Evolutionary conservation across 2,329 filamentous ascomycete genomes (phyloP).

Genomic region (Neofusicoccum umdonicola): DNA sequence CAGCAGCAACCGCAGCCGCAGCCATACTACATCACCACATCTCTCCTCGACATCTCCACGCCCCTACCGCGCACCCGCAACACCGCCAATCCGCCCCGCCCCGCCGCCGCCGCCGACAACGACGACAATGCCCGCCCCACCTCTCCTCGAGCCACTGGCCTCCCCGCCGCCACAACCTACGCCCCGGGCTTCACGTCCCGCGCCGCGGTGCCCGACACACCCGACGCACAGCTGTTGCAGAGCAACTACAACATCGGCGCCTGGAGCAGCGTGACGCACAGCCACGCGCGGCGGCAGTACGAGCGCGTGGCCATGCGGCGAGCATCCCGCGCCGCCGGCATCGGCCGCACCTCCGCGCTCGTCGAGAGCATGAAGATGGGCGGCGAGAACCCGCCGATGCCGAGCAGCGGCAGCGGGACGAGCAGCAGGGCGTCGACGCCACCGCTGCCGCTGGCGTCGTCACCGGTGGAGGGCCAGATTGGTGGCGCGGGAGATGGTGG

Average conservation of each 20-base stretch:
- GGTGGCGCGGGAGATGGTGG: not conserved
- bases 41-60: constrained; percentile 15
- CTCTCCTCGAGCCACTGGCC: constrained; percentile 17
- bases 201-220: constrained; percentile 19
- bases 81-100: constrained; percentile 10
- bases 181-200: constrained; percentile 29
- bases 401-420: not conserved
- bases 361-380: not conserved
- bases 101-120: not conserved
- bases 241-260: constrained; percentile 54
- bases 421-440: not conserved
- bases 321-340: constrained; percentile 13
- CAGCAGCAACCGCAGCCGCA: not conserved
- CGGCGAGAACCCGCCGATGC: not conserved
- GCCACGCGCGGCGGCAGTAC: constrained; percentile 58
- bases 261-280: constrained; percentile 56
- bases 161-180: constrained; percentile 25
- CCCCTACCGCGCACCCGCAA: constrained; percentile 3
- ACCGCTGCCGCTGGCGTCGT: not conserved
- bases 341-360: not conserved
- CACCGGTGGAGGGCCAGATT: no score
- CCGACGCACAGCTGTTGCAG: constrained; percentile 20
- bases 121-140: not conserved
- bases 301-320: constrained; percentile 63
- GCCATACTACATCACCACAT: constrained; percentile 13